Percentiles rank a stretch among this genome's conserved stretches.
phyloP scores from a whole-genome alignment of 2,329 filamentous ascomycete species.

The Hypoxylon sp. region DNA sequence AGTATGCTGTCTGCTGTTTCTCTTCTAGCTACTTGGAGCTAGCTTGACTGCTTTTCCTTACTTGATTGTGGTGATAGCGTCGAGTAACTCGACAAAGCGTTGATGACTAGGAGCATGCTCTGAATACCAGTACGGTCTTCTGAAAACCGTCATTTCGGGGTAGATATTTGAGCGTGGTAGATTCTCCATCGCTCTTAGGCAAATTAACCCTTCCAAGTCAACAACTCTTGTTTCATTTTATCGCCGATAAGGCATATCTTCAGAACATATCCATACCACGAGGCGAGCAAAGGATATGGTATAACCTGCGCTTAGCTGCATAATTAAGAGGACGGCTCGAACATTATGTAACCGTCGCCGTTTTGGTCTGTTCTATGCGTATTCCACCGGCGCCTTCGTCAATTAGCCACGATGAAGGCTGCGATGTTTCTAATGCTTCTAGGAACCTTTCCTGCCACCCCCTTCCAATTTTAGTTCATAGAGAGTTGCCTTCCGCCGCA shows the following conservation, averaged over 20 bases:
- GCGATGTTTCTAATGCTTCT: conserved; percentile 5
- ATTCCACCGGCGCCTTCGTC: conserved; percentile 12
- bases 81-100: neutral
- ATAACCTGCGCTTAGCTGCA: conserved; percentile 20
- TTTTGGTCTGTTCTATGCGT: conserved; percentile 9
- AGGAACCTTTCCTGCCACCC: neutral
- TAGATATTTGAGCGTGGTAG: conserved; percentile 12
- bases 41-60: neutral
- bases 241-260: conserved; percentile 25
- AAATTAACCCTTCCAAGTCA: conserved; percentile 5
- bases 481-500: neutral
- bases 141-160: neutral
- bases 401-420: conserved; percentile 13
- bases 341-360: conserved; percentile 25
- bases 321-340: conserved; percentile 5
- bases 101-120: neutral
- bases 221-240: conserved; percentile 31
- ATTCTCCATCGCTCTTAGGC: no score
- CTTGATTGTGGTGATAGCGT: neutral
- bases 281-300: neutral
- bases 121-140: neutral
- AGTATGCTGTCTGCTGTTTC: neutral
- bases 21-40: conserved; percentile 16
- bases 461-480: conserved; percentile 1
- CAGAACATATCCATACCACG: neutral